Conservation (phyloP, 2,329 filamentous ascomycete genomes). For the Plectosphaerella sp. region DNA sequence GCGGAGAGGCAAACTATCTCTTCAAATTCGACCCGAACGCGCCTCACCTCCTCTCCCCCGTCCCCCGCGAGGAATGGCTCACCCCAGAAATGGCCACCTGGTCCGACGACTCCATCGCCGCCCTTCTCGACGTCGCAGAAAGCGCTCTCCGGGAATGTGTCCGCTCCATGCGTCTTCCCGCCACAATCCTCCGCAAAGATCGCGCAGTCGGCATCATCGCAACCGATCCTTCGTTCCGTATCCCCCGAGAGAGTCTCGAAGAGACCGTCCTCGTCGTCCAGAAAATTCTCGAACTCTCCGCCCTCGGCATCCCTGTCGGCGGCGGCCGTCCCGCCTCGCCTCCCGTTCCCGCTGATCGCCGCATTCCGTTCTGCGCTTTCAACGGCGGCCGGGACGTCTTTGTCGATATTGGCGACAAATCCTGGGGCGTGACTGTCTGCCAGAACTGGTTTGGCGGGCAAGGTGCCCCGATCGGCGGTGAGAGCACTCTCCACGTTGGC, state of each 20-base stretch:
- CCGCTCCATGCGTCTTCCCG: constrained; percentile 72
- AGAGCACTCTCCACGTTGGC: constrained; percentile 86
- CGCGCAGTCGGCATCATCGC: constrained; percentile 78
- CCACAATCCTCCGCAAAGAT: constrained; percentile 80
- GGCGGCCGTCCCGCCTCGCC: constrained; percentile 11
- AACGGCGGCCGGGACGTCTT: constrained; percentile 98
- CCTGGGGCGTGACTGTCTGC: constrained; percentile 88
- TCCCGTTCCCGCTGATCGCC: constrained; percentile 8
- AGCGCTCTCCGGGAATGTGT: constrained; percentile 78
- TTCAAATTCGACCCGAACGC: constrained; percentile 70
- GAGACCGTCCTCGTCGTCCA: constrained; percentile 94
- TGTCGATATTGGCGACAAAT: constrained; percentile 97
- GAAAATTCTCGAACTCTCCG: constrained; percentile 80
- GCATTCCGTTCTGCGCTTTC: constrained; percentile 91
- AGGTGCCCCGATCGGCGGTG: constrained; percentile 53
- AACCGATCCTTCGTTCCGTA: constrained; percentile 56
- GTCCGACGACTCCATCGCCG: constrained; percentile 71
- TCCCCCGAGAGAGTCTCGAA: constrained; percentile 84
- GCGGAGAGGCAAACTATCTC: constrained; percentile 93
- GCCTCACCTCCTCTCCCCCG: constrained; percentile 63
- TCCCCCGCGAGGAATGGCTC: constrained; percentile 65
- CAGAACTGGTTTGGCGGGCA: constrained; percentile 71
- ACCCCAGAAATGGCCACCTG: constrained; percentile 74
- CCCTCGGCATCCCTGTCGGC: constrained; percentile 32
- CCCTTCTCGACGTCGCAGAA: constrained; percentile 87